Conservation (phyloP, 1,139 yeast genomes). For the Waltiozyma sp. region DNA sequence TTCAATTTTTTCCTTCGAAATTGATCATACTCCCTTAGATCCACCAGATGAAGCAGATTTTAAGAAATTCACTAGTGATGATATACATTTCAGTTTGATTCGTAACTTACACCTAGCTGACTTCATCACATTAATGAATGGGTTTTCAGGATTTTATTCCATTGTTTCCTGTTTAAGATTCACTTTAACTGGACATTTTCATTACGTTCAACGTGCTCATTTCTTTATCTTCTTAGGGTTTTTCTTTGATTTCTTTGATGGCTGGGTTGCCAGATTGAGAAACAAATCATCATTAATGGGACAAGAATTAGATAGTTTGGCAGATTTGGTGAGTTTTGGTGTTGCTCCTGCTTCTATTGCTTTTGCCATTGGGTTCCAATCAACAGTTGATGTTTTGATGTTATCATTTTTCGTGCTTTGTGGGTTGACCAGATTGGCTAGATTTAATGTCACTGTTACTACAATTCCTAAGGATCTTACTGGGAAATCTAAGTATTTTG, state of each 20-base stretch:
- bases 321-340: conserved; percentile 87
- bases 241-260: conserved; percentile 93
- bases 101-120: conserved; percentile 91
- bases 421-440: conserved; percentile 86
- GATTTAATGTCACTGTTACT: conserved; percentile 90
- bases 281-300: conserved; percentile 92
- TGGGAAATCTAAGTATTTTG: conserved; percentile 41
- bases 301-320: conserved; percentile 91
- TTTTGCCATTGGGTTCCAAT: conserved; percentile 78
- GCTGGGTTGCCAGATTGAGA: conserved; percentile 91
- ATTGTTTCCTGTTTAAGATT: conserved; percentile 78
- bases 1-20: conserved; percentile 25
- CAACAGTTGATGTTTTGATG: conserved; percentile 68
- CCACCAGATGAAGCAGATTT: conserved; percentile 71
- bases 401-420: conserved; percentile 83
- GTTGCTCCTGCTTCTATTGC: conserved; percentile 93
- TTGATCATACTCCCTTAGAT: conserved; percentile 23
- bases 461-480: conserved; percentile 48
- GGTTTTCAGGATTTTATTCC: conserved; percentile 82
- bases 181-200: conserved; percentile 53
- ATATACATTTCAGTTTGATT: conserved; percentile 65
- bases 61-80: conserved; percentile 66
- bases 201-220: conserved; percentile 82
- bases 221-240: conserved; percentile 80
- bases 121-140: conserved; percentile 85